Percentiles rank a stretch among this genome's conserved stretches.
These are phyloP conservation scores for Geotrichum ghanense DNA, from an alignment of 805 yeast genomes.

Conservation along the genomic window DNA sequence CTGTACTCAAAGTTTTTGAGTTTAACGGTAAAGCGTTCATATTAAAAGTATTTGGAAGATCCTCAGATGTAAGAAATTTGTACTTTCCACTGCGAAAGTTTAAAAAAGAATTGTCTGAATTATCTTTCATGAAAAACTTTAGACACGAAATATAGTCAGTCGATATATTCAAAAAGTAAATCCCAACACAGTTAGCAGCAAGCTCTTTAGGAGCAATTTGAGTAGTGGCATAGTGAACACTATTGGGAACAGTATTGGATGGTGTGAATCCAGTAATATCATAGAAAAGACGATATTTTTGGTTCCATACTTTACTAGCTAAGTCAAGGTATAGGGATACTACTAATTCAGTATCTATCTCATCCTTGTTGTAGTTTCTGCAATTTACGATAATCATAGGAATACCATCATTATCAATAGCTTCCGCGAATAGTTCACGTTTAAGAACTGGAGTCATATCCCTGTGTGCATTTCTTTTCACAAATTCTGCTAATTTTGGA, in stretches of 20 bases:
- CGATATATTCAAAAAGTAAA: constrained; percentile 37
- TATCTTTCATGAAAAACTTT: constrained; percentile 15
- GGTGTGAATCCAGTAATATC: constrained; percentile 58
- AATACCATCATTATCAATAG: constrained; percentile 59
- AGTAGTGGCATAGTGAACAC: constrained; percentile 29
- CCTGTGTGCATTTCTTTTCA: constrained; percentile 52
- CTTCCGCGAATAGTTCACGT: constrained; percentile 42
- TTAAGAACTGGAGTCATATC: constrained; percentile 36
- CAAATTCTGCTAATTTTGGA: constrained; percentile 39
- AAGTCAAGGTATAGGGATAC: constrained; percentile 52
- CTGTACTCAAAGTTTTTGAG: constrained; percentile 30
- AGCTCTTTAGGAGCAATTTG: constrained; percentile 42
- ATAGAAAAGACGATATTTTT: constrained; percentile 46
- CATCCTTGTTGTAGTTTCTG: constrained; percentile 27
- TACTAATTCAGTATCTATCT: constrained; percentile 37
- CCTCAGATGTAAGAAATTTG: constrained; percentile 35
- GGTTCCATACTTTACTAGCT: constrained; percentile 61
- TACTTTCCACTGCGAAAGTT: constrained; percentile 22
- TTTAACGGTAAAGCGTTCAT: constrained; percentile 32
- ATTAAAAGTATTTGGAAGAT: constrained; percentile 33
- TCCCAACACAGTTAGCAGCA: constrained; percentile 39
- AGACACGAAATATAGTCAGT: constrained; percentile 20
- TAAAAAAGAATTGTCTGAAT: constrained; percentile 11
- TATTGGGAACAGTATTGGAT: constrained; percentile 16
- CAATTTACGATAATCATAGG: constrained; percentile 49